phyloP scores from a whole-genome alignment of 2,329 filamentous ascomycete species.

The Gnomoniopsis smithogilvyi region DNA sequence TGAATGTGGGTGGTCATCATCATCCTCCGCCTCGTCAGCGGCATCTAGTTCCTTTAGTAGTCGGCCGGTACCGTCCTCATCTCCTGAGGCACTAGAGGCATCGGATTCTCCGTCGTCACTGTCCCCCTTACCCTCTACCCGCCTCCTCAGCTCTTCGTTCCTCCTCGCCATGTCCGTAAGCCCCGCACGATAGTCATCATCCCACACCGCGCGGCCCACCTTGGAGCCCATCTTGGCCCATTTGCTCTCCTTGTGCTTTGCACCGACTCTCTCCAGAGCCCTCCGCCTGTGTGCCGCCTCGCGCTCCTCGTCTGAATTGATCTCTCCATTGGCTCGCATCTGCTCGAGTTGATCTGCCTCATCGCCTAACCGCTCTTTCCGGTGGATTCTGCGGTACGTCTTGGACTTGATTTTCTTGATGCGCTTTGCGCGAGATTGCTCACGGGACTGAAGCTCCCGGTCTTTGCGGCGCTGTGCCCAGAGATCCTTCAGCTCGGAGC shows the following conservation, averaged over 20 bases:
- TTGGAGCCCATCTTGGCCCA: conserved; percentile 86
- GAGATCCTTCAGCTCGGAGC: conserved; percentile 67
- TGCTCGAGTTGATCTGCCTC: conserved; percentile 50
- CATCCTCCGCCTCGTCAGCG: conserved; percentile 37
- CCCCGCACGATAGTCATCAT: conserved; percentile 77
- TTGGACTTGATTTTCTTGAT: conserved; percentile 99
- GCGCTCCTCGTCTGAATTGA: conserved; percentile 63
- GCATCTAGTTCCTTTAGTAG: conserved; percentile 47
- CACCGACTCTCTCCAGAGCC: conserved; percentile 81
- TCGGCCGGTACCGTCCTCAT: conserved; percentile 48
- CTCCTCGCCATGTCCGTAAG: conserved; percentile 77
- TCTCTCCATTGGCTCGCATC: conserved; percentile 52
- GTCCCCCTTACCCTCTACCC: conserved; percentile 67
- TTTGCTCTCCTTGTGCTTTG: conserved; percentile 82
- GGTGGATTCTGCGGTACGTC: conserved; percentile 85
- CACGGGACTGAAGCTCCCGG: conserved; percentile 81
- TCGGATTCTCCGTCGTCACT: conserved; percentile 40
- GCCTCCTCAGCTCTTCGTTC: conserved; percentile 76
- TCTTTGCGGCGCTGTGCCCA: conserved; percentile 73
- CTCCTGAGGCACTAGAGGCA: conserved; percentile 56
- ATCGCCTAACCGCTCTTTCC: conserved; percentile 63
- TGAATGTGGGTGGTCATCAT: conserved; percentile 55
- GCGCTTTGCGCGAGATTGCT: conserved; percentile 83
- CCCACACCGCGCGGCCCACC: conserved; percentile 79
- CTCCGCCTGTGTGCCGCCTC: conserved; percentile 68